Evolutionary conservation across 2,329 filamentous ascomycete species (phyloP).

Genomic region (Colletotrichum gigasporum): DNA sequence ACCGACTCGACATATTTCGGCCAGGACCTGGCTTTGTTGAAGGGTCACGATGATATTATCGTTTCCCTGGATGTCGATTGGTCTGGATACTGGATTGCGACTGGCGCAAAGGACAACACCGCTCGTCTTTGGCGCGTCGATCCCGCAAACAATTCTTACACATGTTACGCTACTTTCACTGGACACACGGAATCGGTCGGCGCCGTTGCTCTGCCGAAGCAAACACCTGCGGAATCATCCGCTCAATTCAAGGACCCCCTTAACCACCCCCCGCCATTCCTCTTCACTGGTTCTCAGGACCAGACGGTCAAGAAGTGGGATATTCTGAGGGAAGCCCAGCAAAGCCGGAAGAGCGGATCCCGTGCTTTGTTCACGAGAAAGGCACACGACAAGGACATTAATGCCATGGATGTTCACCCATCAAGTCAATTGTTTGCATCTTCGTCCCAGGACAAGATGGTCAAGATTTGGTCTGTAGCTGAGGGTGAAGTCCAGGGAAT

Average conservation of each 20-base stretch:
- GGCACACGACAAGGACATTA: conserved; percentile 99
- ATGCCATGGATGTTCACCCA: conserved; percentile 85
- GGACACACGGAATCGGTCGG: conserved; percentile 95
- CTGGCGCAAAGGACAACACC: conserved; percentile 96
- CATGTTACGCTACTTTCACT: conserved; percentile 83
- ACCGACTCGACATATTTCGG: conserved; percentile 74
- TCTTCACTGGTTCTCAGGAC: conserved; percentile 94
- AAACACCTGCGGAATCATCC: conserved; percentile 72
- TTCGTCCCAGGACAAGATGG: conserved; percentile 93
- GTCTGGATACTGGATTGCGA: conserved; percentile 97
- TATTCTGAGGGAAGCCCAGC: conserved; percentile 66
- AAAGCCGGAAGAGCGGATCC: conserved; percentile 61
- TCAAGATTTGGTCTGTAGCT: conserved; percentile 94
- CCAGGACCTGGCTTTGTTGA: conserved; percentile 85
- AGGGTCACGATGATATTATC: conserved; percentile 94
- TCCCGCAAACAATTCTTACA: conserved; percentile 75
- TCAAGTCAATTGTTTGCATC: conserved; percentile 87
- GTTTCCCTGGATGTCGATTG: conserved; percentile 95
- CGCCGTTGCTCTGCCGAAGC: conserved; percentile 84
- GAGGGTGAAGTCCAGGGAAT: conserved; percentile 93
- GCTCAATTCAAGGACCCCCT: conserved; percentile 78
- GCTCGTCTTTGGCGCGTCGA: conserved; percentile 92
- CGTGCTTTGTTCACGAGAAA: conserved; percentile 87
- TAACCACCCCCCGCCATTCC: conserved; percentile 81
- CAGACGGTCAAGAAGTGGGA: conserved; percentile 97